phyloP scores from a whole-genome alignment of 129 eudicot species.

The Calendula officinalis region DNA sequence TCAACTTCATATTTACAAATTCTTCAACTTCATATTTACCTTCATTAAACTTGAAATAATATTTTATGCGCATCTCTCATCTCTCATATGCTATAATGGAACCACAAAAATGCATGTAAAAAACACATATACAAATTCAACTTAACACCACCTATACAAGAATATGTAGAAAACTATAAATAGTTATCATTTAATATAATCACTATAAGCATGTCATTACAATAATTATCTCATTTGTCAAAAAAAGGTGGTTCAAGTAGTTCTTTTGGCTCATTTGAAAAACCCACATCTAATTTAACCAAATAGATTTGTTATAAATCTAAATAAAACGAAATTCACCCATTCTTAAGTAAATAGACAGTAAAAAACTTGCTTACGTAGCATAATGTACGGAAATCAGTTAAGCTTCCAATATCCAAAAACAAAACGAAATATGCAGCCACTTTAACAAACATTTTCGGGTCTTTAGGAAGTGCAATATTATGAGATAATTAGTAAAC shows the following conservation, averaged over 20 bases:
- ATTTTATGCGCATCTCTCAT: slow-evolving; percentile 55
- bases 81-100: slow-evolving; percentile 72
- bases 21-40: slow-evolving; percentile 40
- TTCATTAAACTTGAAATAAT: slow-evolving; percentile 40
- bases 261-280: too few relatives aligned
- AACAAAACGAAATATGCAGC: slow-evolving; percentile 46
- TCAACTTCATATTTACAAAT: slow-evolving; percentile 44
- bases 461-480: slow-evolving; percentile 73
- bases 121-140: background rate
- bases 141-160: background rate
- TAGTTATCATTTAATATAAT: too few relatives aligned
- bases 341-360: background rate
- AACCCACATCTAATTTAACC: too few relatives aligned
- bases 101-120: slow-evolving; percentile 60
- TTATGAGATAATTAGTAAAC: slow-evolving; percentile 49
- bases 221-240: background rate
- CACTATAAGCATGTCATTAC: too few relatives aligned
- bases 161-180: background rate
- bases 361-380: slow-evolving; percentile 66
- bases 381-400: slow-evolving; percentile 61
- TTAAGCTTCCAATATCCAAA: slow-evolving; percentile 59
- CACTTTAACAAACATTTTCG: slow-evolving; percentile 56
- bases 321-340: too few relatives aligned
- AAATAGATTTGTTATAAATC: too few relatives aligned
- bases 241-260: too few relatives aligned